These are phyloP conservation scores for Acanthochlamys bracteata DNA, from an alignment of 106 monocot genomes.

Conservation along the genomic window DNA sequence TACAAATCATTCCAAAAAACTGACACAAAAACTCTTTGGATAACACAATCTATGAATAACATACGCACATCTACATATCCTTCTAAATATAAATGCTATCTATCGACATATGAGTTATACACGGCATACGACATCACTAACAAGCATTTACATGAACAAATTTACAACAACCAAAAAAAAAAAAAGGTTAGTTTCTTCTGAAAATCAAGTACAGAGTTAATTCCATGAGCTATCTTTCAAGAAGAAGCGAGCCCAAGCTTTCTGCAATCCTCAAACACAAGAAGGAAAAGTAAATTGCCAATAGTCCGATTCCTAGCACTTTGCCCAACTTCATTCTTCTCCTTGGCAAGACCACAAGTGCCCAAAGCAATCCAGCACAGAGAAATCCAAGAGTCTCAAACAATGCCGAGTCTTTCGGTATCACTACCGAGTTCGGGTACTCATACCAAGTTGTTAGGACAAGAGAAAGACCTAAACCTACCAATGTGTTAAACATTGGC, in stretches of 20 bases:
- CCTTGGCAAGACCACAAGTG: slow-evolving; percentile 13
- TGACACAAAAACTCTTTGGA: no score
- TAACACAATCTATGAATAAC: no score
- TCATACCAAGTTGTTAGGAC: slow-evolving; percentile 10
- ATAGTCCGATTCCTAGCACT: slow-evolving; percentile 13
- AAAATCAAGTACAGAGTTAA: no score
- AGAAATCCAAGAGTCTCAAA: slow-evolving; percentile 27
- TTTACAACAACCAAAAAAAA: no score
- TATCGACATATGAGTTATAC: no score
- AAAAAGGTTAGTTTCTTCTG: no score
- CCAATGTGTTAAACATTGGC: slow-evolving; percentile 10
- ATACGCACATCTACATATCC: no score
- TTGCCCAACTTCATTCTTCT: slow-evolving; percentile 12
- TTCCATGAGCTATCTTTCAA: not conserved
- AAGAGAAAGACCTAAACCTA: slow-evolving; percentile 7
- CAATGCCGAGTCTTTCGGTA: slow-evolving; percentile 7
- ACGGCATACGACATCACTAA: no score
- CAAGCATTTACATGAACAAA: no score
- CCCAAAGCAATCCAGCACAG: slow-evolving; percentile 24
- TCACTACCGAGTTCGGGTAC: not conserved
- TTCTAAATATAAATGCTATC: no score
- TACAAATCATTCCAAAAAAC: no score
- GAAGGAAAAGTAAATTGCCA: slow-evolving; percentile 26
- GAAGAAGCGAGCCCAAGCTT: slow-evolving; percentile 10
- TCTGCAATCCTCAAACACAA: slow-evolving; percentile 17